A percentile compares a stretch with the other conserved stretches of the same genome.
Conservation (phyloP, 306 rosid species). For the Quercus aquifolioides region DNA sequence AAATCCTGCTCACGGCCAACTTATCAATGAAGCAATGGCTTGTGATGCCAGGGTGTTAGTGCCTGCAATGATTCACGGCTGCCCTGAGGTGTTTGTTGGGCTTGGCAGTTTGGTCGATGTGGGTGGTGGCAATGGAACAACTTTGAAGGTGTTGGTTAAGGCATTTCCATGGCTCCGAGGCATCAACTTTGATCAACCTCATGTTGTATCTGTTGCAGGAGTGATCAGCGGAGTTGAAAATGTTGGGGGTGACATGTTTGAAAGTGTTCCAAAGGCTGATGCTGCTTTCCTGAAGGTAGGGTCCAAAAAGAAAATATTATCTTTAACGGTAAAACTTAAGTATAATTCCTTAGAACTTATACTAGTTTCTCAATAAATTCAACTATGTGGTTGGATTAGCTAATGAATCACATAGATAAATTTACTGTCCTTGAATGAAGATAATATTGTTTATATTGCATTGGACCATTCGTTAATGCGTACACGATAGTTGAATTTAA, state of each 20-base stretch:
- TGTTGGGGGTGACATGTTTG: conserved; percentile 66
- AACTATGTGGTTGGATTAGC: no score
- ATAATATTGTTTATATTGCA: no score
- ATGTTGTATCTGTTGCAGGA: conserved; percentile 42
- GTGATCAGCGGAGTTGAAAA: conserved; percentile 25
- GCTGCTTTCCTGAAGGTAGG: conserved; percentile 59
- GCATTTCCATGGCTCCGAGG: conserved; percentile 45
- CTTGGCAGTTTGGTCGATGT: conserved; percentile 56
- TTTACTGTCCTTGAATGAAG: no score
- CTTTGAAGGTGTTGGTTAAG: conserved; percentile 24
- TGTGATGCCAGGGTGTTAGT: conserved; percentile 33
- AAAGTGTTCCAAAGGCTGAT: conserved; percentile 63
- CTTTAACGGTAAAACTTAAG: no score
- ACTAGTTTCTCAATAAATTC: no score
- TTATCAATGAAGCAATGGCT: conserved; percentile 71
- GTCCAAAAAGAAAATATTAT: no score
- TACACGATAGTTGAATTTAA: no score
- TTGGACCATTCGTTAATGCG: no score
- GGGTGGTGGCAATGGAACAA: conserved; percentile 68
- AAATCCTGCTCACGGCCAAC: conserved; percentile 27
- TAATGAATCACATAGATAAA: no score
- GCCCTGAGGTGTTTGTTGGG: conserved; percentile 44
- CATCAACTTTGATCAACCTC: conserved; percentile 71
- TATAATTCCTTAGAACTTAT: no score
- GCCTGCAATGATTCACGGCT: conserved; percentile 27